Evolutionary conservation across 164 flowering plant species (phyloP).

Genomic region (Houttuynia cordata): DNA sequence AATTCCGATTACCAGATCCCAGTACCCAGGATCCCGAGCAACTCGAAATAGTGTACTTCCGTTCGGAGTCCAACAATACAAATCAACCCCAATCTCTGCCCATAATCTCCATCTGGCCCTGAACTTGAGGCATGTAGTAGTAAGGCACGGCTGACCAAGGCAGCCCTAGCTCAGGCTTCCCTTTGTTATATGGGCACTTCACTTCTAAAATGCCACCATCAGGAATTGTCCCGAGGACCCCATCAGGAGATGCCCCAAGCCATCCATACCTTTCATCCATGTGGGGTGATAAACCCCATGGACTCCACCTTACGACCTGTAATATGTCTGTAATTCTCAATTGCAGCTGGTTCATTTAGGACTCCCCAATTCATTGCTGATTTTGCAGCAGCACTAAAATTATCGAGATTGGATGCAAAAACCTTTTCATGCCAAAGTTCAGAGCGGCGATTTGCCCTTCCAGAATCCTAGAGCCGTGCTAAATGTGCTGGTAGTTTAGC

Average conservation of each 20-base stretch:
- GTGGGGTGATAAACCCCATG: slow-evolving; percentile 73
- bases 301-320: slow-evolving; percentile 74
- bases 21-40: slow-evolving; percentile 49
- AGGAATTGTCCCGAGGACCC: slow-evolving; percentile 54
- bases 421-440: slow-evolving; percentile 97
- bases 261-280: slow-evolving; percentile 45
- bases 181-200: slow-evolving; percentile 92
- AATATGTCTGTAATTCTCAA: slow-evolving; percentile 65
- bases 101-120: slow-evolving; percentile 97
- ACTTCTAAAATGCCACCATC: slow-evolving; percentile 91
- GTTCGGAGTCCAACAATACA: slow-evolving; percentile 93
- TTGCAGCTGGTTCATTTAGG: slow-evolving; percentile 63
- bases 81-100: slow-evolving; percentile 89
- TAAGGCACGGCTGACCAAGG: slow-evolving; percentile 86
- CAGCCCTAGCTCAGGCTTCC: slow-evolving; percentile 69
- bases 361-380: slow-evolving; percentile 94
- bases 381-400: slow-evolving; percentile 17
- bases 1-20: slow-evolving; percentile 66
- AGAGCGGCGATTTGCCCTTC: slow-evolving; percentile 63
- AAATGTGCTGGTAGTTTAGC: slow-evolving; percentile 90
- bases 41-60: slow-evolving; percentile 86
- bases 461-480: slow-evolving; percentile 92
- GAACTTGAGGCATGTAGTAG: slow-evolving; percentile 97
- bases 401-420: slow-evolving; percentile 25
- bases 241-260: slow-evolving; percentile 99